Percentiles rank a stretch among this genome's conserved stretches.
Conservation (phyloP, 352 stramenopile genomes). For the Phytophthora tentaculata region DNA sequence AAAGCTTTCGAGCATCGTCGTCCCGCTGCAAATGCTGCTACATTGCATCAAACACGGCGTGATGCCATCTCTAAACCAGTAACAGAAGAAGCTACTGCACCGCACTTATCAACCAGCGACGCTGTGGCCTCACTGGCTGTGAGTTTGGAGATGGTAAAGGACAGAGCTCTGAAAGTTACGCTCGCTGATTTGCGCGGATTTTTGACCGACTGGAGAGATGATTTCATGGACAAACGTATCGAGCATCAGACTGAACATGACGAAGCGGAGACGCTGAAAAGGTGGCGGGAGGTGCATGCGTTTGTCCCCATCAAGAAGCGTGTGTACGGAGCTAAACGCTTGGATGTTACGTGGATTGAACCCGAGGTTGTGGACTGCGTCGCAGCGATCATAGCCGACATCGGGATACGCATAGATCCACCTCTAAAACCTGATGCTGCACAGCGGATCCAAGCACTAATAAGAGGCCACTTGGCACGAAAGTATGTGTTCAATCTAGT, state of each 20-base stretch:
- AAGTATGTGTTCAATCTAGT: slow-evolving; percentile 44
- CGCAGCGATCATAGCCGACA: slow-evolving; percentile 45
- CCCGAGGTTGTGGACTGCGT: slow-evolving; percentile 65
- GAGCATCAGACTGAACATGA: slow-evolving; percentile 40
- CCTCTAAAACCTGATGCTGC: slow-evolving; percentile 53
- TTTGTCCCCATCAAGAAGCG: slow-evolving; percentile 56
- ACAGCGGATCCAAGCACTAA: slow-evolving; percentile 65
- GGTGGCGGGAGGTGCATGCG: slow-evolving; percentile 11
- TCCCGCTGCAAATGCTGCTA: slow-evolving; percentile 17
- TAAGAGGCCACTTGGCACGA: slow-evolving; percentile 45
- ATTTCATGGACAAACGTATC: slow-evolving; percentile 37
- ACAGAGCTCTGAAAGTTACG: slow-evolving; percentile 51
- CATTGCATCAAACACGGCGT: slow-evolving; percentile 27
- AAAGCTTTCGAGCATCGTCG: slow-evolving; percentile 53
- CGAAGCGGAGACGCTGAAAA: slow-evolving; percentile 19
- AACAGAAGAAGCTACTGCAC: neutral
- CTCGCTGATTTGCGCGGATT: slow-evolving; percentile 50
- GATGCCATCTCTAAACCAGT: slow-evolving; percentile 26
- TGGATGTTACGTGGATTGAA: slow-evolving; percentile 75
- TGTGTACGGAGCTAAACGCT: slow-evolving; percentile 45
- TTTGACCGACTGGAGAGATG: slow-evolving; percentile 66
- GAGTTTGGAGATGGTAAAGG: slow-evolving; percentile 58
- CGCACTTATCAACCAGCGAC: slow-evolving; percentile 27
- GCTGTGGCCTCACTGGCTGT: slow-evolving; percentile 47
- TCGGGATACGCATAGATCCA: slow-evolving; percentile 35